Evolutionary conservation across 1,139 yeast species (phyloP), one percentile per base, ranked within the genome.

Genomic region (Blastobotrys ciferrii): DNA sequence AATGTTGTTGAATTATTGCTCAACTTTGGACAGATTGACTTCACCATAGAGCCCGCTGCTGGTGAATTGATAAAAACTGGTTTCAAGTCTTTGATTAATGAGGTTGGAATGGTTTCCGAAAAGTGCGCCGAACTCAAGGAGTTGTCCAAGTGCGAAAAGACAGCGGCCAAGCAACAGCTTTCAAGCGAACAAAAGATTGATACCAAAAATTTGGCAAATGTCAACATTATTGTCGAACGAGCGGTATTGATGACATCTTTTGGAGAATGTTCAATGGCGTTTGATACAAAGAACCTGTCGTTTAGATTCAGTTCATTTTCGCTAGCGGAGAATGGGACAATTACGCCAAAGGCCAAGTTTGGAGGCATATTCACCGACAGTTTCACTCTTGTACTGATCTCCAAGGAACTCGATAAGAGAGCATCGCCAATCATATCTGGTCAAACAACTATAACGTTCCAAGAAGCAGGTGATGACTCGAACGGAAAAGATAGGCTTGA

Each of bases 251-350:
- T 50, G 23, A 45, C 30, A 2, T 31, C 48, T 15, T 13, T 47
- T 18, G 40, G 19, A 2, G 28, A 44, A 11, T 40, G 35, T 11
- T 37, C 50, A 6, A 15, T 50, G 6, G 46, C 42, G 1, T 19
- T 50, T 13, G 45, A 50, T 23, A 35, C 46, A 2, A 15, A 30
- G 6, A 28, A 40, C 33, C 28, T 50, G 32, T 38, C 48, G 2
- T 14, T 43, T n/a, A 40, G 46, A 14, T 45, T 35, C 17, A 43
- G 45, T 14, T 46, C 50, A 12, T 50, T 50, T 33, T 35, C 37
- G 7, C 13, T 50, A 4, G 13, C 12, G 14, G 44, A 44, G 3
- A 42, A 47, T 23, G 49, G 43, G 6, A 38, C 30, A n/a, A 23
- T 32, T 11, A n/a, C 23, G 5, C n/a, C 17, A 13, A 38, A 33